A percentile compares a stretch with the other conserved stretches of the same genome.
Conservation (phyloP, 2,329 filamentous ascomycete species). For the Chrysosporium keratinophilum region DNA sequence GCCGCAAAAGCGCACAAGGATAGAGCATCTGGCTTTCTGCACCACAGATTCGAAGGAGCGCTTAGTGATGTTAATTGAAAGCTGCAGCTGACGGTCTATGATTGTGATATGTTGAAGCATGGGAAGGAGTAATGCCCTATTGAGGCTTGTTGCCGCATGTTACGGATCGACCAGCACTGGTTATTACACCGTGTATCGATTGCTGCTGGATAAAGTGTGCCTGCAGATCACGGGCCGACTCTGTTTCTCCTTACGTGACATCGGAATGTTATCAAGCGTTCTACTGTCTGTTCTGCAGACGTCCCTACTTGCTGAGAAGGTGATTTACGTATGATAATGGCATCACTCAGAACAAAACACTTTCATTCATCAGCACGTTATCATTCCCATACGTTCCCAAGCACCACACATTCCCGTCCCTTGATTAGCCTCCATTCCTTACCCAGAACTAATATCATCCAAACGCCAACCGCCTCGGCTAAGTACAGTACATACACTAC, state of each 20-base stretch:
- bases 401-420: background rate
- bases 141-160: too few relatives aligned
- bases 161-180: too few relatives aligned
- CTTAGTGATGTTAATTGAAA: background rate
- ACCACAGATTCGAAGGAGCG: background rate
- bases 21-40: too few relatives aligned
- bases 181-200: too few relatives aligned
- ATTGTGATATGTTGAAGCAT: background rate
- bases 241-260: too few relatives aligned
- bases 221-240: too few relatives aligned
- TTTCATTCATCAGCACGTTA: slow-evolving; percentile 1
- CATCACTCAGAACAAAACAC: background rate
- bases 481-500: slow-evolving; percentile 1
- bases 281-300: too few relatives aligned
- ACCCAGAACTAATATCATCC: background rate
- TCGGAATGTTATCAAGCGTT: too few relatives aligned
- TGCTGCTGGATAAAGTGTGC: too few relatives aligned
- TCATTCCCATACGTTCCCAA: background rate
- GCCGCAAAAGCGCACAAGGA: background rate
- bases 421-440: background rate
- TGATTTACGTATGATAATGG: too few relatives aligned
- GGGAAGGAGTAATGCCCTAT: background rate
- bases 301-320: too few relatives aligned
- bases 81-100: background rate
- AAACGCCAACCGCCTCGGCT: slow-evolving; percentile 4